Conservation (phyloP, 2,329 filamentous ascomycete species). For the Paraphaeosphaeria minitans region DNA sequence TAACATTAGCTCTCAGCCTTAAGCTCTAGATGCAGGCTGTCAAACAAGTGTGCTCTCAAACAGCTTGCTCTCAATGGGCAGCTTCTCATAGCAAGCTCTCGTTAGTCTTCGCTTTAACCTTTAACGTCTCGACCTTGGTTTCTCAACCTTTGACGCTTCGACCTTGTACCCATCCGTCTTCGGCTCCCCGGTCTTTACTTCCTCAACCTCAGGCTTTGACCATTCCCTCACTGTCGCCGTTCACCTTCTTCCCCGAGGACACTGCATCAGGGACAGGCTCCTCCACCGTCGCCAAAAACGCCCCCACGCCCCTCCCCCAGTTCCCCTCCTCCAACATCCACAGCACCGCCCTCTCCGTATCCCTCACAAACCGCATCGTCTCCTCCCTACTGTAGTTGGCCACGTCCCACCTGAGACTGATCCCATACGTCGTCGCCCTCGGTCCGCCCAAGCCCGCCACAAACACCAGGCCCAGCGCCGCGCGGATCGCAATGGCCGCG, state of each 20-base stretch:
- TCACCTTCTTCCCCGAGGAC: neutral
- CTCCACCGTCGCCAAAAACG: slow-evolving; percentile 2
- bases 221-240: neutral
- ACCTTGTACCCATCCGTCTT: neutral
- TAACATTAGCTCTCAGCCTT: too few species aligned
- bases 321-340: slow-evolving; percentile 9
- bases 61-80: neutral
- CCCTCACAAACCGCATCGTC: neutral
- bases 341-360: slow-evolving; percentile 5
- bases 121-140: too few species aligned
- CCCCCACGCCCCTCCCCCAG: neutral
- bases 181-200: neutral
- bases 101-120: neutral
- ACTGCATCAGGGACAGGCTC: neutral
- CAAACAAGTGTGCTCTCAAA: too few species aligned
- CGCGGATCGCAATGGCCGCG: neutral
- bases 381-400: slow-evolving; percentile 5
- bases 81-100: neutral
- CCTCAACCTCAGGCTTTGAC: neutral
- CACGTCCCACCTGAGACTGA: slow-evolving; percentile 7
- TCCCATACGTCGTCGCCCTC: neutral
- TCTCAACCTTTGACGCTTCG: too few species aligned
- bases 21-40: too few species aligned
- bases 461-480: slow-evolving; percentile 8
- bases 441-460: slow-evolving; percentile 4